A percentile compares a stretch with the other conserved stretches of the same genome.
phyloP scores from a whole-genome alignment of 768 basidiomycete species.

The Psilocybe cyanescens region DNA sequence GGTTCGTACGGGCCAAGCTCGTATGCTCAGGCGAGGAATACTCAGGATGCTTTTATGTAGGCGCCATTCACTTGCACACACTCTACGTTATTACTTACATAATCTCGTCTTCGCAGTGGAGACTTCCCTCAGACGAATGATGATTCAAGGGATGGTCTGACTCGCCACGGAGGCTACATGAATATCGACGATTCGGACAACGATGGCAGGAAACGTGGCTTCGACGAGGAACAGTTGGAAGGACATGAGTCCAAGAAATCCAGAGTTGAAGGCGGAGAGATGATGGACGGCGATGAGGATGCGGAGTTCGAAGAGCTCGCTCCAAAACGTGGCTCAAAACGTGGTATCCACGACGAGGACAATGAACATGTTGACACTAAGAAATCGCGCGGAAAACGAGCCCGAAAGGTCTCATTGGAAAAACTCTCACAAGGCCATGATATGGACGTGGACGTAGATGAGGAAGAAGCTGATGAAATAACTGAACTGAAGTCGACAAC shows the following conservation, averaged over 20 bases:
- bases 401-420: slow-evolving; percentile 55
- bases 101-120: slow-evolving; percentile 10
- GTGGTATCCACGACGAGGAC: slow-evolving; percentile 44
- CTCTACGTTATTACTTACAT: slow-evolving; percentile 16
- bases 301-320: slow-evolving; percentile 38
- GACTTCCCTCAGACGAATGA: slow-evolving; percentile 6
- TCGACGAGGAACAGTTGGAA: slow-evolving; percentile 47
- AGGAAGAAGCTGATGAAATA: slow-evolving; percentile 47
- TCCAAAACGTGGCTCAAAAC: slow-evolving; percentile 52
- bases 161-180: slow-evolving; percentile 19
- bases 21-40: slow-evolving; percentile 7
- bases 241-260: slow-evolving; percentile 53
- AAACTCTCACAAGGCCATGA: slow-evolving; percentile 22
- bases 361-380: slow-evolving; percentile 47
- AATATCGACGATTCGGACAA: slow-evolving; percentile 13
- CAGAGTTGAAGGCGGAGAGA: slow-evolving; percentile 52
- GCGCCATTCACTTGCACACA: not conserved
- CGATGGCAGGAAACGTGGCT: slow-evolving; percentile 41
- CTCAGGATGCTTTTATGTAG: slow-evolving; percentile 4
- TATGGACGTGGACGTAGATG: slow-evolving; percentile 47
- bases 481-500: slow-evolving; percentile 38
- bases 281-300: slow-evolving; percentile 53
- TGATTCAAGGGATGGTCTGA: slow-evolving; percentile 6
- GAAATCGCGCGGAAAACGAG: slow-evolving; percentile 53
- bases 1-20: slow-evolving; percentile 12